phyloP scores from a whole-genome alignment of 495 filamentous ascomycete genomes.

The Amphirosellinia nigrospora region DNA sequence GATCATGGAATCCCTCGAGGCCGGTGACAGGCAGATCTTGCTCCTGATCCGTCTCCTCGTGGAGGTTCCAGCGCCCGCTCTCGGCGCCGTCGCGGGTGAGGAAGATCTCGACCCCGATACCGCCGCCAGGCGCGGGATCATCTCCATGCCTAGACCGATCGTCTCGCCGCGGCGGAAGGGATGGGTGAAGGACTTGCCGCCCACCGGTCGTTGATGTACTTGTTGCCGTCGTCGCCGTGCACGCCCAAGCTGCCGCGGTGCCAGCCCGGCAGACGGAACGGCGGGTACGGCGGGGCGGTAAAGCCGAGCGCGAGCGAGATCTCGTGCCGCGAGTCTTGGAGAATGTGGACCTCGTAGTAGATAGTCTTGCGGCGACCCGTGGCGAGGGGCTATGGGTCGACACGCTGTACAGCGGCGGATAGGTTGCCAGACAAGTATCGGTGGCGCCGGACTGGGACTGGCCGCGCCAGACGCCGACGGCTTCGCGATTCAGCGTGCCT shows the following conservation, averaged over 20 bases:
- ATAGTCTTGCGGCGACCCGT: slow-evolving; percentile 63
- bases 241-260: slow-evolving; percentile 84
- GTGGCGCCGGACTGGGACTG: slow-evolving; percentile 38
- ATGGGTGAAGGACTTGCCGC: slow-evolving; percentile 73
- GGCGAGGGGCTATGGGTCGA: slow-evolving; percentile 68
- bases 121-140: slow-evolving; percentile 48
- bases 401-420: slow-evolving; percentile 79
- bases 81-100: slow-evolving; percentile 74
- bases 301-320: slow-evolving; percentile 79
- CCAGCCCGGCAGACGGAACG: slow-evolving; percentile 90
- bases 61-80: slow-evolving; percentile 76
- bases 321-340: slow-evolving; percentile 49
- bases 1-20: slow-evolving; percentile 78
- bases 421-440: slow-evolving; percentile 66
- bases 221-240: slow-evolving; percentile 88
- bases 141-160: slow-evolving; percentile 70
- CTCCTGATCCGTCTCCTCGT: slow-evolving; percentile 79
- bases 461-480: slow-evolving; percentile 53
- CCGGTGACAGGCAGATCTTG: slow-evolving; percentile 69
- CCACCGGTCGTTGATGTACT: slow-evolving; percentile 84
- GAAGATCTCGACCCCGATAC: slow-evolving; percentile 69
- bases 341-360: slow-evolving; percentile 80
- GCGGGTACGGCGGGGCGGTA: slow-evolving; percentile 80
- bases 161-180: slow-evolving; percentile 56
- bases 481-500: slow-evolving; percentile 40